Evolutionary conservation across 2,329 filamentous ascomycete genomes (phyloP), one percentile per base, ranked within the genome.

Genomic region (Fusarium sp.): DNA sequence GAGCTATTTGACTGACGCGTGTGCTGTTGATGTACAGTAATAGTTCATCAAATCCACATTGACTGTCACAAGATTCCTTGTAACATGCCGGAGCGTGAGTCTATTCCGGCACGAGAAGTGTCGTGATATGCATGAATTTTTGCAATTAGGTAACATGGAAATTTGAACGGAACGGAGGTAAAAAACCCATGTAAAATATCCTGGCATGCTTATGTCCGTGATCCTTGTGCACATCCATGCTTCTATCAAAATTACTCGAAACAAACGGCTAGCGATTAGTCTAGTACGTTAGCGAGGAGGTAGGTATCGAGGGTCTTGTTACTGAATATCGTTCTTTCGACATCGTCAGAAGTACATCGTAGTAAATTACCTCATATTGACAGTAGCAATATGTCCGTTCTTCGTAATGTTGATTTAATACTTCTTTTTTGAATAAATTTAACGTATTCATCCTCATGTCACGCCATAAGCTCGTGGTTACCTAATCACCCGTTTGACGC

Each of bases 211-310:
- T 60, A 49, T 65, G 45, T 40, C 46, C 43, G 36, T 65, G 56
- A 61, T 47, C 61, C 62, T 65, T 46, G 62, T 60, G 62, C 42
- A 39, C 33, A 40, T 47, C 44, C 60, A 69, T 69, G 66, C 66
- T 60, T 68, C 59, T 68, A 68, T 68, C 65, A 68, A 68, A 68
- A 54, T 45, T 55, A 44, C 31, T 57, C 13, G 42, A 52, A 56
- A 51, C 47, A 28, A 46, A 53, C 43, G 64, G 45, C 65, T 67
- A 68, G 56, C 21, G 43, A 67, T 39, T 22, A 50, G 65, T 57
- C 55, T 69, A 70, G 67, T 69, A 69, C 57, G 17, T 63, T 69
- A 70, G 58, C 66, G 66, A 69, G 66, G 49, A 56, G 45, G 54
- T 28, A 43, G 21, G 56, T 66, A 57, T 62, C 65, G 61, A 69